Evolutionary conservation across 2,329 filamentous ascomycete genomes (phyloP).

Genomic region (Penicillium sp.): DNA sequence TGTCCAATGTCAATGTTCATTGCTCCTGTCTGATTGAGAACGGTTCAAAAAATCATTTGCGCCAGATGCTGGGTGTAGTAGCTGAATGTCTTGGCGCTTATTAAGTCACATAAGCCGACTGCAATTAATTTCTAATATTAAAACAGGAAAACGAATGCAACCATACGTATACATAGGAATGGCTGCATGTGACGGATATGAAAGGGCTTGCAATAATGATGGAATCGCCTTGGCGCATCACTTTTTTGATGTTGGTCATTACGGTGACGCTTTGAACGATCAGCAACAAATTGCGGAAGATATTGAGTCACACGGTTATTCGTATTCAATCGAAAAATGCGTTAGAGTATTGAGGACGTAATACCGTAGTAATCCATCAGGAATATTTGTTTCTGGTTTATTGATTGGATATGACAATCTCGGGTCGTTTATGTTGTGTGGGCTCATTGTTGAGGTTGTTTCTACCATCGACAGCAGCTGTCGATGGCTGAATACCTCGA

Average conservation of each 20-base stretch:
- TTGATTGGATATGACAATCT: neutral
- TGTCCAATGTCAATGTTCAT: neutral
- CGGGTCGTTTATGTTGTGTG: neutral
- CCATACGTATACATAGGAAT: too few species aligned
- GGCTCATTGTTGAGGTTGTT: neutral
- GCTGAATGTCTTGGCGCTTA: too few species aligned
- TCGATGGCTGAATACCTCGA: neutral
- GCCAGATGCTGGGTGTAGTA: neutral
- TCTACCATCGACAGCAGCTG: neutral
- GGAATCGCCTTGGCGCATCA: neutral
- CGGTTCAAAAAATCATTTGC: neutral
- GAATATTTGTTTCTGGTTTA: neutral
- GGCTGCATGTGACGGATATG: too few species aligned
- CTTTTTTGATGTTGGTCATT: neutral
- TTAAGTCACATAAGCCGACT: too few species aligned
- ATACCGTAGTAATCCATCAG: neutral
- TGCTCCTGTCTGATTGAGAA: neutral
- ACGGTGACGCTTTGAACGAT: neutral
- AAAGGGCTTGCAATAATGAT: neutral
- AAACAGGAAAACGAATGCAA: too few species aligned
- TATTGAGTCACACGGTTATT: neutral
- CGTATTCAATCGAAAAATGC: neutral
- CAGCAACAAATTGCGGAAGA: neutral
- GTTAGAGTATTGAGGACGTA: neutral
- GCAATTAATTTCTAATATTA: too few species aligned